A percentile compares a stretch with the other conserved stretches of the same genome.
phyloP scores from a whole-genome alignment of 177 flowering plant genomes.

The Vitis hybrid region DNA sequence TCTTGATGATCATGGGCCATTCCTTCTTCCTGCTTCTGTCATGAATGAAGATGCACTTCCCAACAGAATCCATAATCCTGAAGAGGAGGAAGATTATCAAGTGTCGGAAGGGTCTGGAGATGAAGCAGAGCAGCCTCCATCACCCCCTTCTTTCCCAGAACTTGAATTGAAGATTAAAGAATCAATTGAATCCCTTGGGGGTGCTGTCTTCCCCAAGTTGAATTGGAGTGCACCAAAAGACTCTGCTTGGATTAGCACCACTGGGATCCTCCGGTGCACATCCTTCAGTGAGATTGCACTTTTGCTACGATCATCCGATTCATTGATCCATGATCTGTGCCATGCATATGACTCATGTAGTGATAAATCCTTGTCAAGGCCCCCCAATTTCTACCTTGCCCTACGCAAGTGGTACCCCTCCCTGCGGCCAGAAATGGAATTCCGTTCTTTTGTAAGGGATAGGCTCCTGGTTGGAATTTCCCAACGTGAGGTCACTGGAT shows the following conservation, averaged over 20 bases:
- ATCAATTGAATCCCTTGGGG: conserved; percentile 68
- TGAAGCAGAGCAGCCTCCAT: conserved; percentile 45
- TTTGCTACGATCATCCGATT: conserved; percentile 69
- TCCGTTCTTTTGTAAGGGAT: conserved; percentile 71
- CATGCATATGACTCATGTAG: conserved; percentile 86
- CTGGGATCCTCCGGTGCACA: conserved; percentile 64
- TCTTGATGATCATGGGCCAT: conserved; percentile 75
- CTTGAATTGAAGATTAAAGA: conserved; percentile 60
- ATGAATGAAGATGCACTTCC: conserved; percentile 81
- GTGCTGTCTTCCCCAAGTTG: conserved; percentile 86
- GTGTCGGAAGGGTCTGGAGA: conserved; percentile 60
- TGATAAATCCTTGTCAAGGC: conserved; percentile 55
- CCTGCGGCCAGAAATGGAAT: conserved; percentile 81
- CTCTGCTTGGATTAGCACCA: conserved; percentile 81
- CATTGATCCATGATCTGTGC: conserved; percentile 71
- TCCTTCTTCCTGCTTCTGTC: conserved; percentile 72
- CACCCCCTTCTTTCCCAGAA: conserved; percentile 73
- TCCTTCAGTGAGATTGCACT: conserved; percentile 79
- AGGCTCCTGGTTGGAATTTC: conserved; percentile 62
- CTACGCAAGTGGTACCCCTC: conserved; percentile 81
- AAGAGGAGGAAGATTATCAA: conserved; percentile 64
- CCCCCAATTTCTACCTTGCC: conserved; percentile 65
- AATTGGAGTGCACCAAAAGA: conserved; percentile 99
- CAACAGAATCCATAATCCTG: conserved; percentile 63
- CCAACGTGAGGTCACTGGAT: conserved; percentile 86